Percentiles rank a stretch among this genome's conserved stretches.
phyloP scores from a whole-genome alignment of 257 asterid species.

The Coffea eugenioides region DNA sequence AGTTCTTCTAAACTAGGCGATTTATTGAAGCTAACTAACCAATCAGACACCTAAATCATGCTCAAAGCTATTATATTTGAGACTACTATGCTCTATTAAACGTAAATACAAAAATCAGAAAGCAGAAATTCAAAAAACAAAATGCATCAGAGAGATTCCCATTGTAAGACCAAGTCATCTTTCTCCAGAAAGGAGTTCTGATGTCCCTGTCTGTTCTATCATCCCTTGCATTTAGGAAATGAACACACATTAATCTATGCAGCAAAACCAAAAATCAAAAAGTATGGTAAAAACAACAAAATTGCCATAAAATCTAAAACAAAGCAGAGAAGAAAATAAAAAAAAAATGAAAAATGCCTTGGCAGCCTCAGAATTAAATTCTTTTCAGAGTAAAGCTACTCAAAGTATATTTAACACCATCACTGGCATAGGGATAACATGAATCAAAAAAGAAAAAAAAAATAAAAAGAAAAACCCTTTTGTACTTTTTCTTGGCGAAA shows the following conservation, averaged over 20 bases:
- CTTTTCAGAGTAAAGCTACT: slow-evolving; percentile 17
- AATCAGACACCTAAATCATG: not conserved
- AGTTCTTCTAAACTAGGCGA: not conserved
- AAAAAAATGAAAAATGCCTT: not conserved
- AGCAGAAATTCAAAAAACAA: not conserved
- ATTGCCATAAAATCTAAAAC: not conserved
- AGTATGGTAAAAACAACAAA: not conserved
- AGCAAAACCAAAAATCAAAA: not conserved
- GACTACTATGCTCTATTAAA: not conserved
- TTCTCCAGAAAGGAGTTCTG: slow-evolving; percentile 37
- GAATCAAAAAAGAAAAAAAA: not conserved
- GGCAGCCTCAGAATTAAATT: slow-evolving; percentile 7
- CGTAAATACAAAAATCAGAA: too few species aligned
- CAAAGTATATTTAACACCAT: slow-evolving; percentile 25
- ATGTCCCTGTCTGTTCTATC: slow-evolving; percentile 86
- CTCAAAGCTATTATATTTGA: too few species aligned
- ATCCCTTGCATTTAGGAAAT: not conserved
- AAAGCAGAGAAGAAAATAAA: too few species aligned
- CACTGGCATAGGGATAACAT: slow-evolving; percentile 13
- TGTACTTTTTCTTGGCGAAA: not conserved
- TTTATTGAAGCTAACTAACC: not conserved
- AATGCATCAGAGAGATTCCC: slow-evolving; percentile 84
- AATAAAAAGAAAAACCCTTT: not conserved
- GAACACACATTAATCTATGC: not conserved
- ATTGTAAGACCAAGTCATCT: slow-evolving; percentile 58